These are phyloP conservation scores for Termitomyces sp. DNA, from an alignment of 768 basidiomycete species.

Conservation along the genomic window DNA sequence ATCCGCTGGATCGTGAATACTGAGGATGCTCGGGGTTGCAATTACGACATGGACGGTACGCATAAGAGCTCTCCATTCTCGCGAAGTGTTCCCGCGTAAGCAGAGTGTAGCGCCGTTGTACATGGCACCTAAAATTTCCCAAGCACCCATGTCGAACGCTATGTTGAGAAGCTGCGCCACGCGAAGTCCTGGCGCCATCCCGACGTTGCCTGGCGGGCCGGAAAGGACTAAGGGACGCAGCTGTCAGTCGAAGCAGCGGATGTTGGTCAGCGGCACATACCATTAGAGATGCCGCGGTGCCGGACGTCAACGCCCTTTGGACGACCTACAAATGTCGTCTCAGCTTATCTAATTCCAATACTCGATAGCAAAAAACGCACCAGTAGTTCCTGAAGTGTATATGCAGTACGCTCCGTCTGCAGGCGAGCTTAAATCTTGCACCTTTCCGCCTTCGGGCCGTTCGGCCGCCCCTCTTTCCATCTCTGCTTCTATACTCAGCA, in stretches of 20 bases:
- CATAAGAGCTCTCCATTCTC: slow-evolving; percentile 48
- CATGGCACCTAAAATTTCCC: slow-evolving; percentile 54
- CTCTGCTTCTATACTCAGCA: slow-evolving; percentile 29
- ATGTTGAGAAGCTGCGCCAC: slow-evolving; percentile 62
- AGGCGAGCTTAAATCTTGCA: slow-evolving; percentile 32
- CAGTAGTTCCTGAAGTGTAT: slow-evolving; percentile 52
- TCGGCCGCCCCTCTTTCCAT: slow-evolving; percentile 25
- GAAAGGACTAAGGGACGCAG: slow-evolving; percentile 28
- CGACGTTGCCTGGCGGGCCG: slow-evolving; percentile 50
- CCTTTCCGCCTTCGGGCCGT: slow-evolving; percentile 28
- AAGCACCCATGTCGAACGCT: slow-evolving; percentile 66
- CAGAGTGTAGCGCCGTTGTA: slow-evolving; percentile 51
- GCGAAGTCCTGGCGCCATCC: slow-evolving; percentile 52
- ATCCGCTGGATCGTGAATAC: slow-evolving; percentile 42
- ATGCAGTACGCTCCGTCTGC: slow-evolving; percentile 54
- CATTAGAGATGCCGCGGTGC: slow-evolving; percentile 56
- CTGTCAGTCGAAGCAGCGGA: slow-evolving; percentile 1
- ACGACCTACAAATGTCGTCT: slow-evolving; percentile 43
- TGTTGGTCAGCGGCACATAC: slow-evolving; percentile 22
- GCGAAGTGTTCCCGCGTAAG: slow-evolving; percentile 46
- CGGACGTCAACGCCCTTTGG: slow-evolving; percentile 62
- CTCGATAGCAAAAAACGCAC: slow-evolving; percentile 2
- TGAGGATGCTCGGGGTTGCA: slow-evolving; percentile 50
- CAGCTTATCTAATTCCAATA: background rate
- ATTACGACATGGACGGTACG: slow-evolving; percentile 50